Conservation (phyloP, 2,329 filamentous ascomycete genomes). For the Epichloe bromicola region DNA sequence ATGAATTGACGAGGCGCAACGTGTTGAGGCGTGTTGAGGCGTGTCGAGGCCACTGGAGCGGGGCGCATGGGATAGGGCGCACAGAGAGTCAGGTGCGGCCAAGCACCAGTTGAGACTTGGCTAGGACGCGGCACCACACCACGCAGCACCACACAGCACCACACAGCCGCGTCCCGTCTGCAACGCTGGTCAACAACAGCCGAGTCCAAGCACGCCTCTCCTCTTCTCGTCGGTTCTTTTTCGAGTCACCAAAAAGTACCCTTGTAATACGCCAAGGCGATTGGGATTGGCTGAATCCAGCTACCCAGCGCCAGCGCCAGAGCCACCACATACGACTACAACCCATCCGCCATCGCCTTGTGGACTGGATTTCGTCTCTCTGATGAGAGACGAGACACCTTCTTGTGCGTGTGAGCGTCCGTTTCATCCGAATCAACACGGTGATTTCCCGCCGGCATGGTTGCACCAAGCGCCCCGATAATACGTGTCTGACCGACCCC, state of each 20-base stretch:
- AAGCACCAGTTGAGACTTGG: background rate
- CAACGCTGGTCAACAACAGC: background rate
- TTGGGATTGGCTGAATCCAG: background rate
- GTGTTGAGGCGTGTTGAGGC: too few species aligned
- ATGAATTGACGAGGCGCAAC: background rate
- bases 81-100: background rate
- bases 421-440: background rate
- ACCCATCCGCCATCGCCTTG: background rate
- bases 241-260: background rate
- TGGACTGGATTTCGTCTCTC: too few species aligned
- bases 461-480: background rate
- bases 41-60: background rate
- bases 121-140: too few species aligned
- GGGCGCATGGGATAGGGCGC: background rate
- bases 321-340: background rate
- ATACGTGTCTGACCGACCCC: background rate
- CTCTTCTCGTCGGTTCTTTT: background rate
- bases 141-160: too few species aligned
- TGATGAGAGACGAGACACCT: too few species aligned
- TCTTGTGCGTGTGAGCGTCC: background rate
- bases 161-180: too few species aligned
- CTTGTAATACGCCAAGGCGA: background rate
- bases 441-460: background rate
- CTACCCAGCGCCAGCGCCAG: background rate
- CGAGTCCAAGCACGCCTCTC: background rate